Conservation (phyloP, 2,329 filamentous ascomycete genomes). For the Colletotrichum sp. region DNA sequence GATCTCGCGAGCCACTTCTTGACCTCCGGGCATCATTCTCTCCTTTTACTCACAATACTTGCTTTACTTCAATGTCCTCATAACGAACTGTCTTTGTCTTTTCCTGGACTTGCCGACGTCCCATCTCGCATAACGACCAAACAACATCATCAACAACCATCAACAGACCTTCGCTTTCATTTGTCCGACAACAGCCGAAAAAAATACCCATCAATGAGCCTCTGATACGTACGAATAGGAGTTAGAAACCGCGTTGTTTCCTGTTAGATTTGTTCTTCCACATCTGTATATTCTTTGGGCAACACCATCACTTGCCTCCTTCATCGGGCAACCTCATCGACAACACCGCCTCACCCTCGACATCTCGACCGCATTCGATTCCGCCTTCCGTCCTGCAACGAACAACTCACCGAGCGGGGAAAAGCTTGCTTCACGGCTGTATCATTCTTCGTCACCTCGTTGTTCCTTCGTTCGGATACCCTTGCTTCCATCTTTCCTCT, state of each 20-base stretch:
- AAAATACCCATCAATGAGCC: slow-evolving; percentile 40
- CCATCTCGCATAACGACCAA: slow-evolving; percentile 20
- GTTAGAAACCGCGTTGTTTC: slow-evolving; percentile 27
- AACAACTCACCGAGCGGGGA: neutral
- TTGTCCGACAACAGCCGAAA: slow-evolving; percentile 14
- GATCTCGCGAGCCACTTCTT: neutral
- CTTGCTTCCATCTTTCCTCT: slow-evolving; percentile 27
- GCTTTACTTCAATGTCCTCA: slow-evolving; percentile 43
- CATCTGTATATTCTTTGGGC: slow-evolving; percentile 16
- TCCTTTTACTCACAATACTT: slow-evolving; percentile 23
- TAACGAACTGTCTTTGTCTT: slow-evolving; percentile 45
- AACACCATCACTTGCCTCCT: neutral
- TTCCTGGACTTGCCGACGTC: slow-evolving; percentile 11
- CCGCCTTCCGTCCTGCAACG: neutral
- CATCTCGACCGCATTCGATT: neutral
- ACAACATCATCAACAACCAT: slow-evolving; percentile 6
- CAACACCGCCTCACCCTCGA: neutral
- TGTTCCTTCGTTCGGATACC: slow-evolving; percentile 15
- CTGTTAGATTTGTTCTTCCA: slow-evolving; percentile 15
- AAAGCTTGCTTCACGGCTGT: slow-evolving; percentile 1
- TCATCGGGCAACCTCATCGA: neutral
- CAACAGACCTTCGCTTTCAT: slow-evolving; percentile 22
- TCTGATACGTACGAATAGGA: slow-evolving; percentile 39
- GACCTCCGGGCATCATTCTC: slow-evolving; percentile 8
- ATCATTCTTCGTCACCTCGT: slow-evolving; percentile 7